These are phyloP conservation scores for Avena atlantica DNA, from an alignment of 176 grass and related monocot species.

Conservation along the genomic window DNA sequence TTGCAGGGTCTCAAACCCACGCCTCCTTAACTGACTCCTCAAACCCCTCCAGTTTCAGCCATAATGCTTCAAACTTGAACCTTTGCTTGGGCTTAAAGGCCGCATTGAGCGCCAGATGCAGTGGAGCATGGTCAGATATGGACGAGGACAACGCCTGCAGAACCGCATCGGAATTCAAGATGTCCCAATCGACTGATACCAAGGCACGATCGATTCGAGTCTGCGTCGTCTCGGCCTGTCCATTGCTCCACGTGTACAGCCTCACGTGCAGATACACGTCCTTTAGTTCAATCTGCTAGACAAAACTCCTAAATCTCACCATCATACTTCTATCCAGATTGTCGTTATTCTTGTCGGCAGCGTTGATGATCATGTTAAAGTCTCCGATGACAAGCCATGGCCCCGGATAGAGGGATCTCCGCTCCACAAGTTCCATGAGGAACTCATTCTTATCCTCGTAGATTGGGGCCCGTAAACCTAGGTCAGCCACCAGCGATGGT, in stretches of 20 bases:
- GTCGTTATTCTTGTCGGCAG: background rate
- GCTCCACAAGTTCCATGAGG: background rate
- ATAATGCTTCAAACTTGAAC: no score
- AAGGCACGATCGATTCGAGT: background rate
- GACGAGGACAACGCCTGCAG: background rate
- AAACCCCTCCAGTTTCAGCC: no score
- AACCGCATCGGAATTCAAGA: background rate
- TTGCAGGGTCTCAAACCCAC: no score
- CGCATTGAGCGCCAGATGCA: no score
- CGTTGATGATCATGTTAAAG: background rate
- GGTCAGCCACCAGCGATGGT: no score
- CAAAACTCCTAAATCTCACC: background rate
- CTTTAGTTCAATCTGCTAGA: background rate
- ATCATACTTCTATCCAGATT: background rate
- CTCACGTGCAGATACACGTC: background rate
- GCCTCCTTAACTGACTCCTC: no score
- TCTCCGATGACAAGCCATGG: background rate
- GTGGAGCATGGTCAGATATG: no score
- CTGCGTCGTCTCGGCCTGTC: rapidly evolving
- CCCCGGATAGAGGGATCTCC: background rate
- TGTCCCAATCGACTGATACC: background rate
- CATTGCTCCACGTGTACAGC: background rate
- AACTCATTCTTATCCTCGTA: background rate
- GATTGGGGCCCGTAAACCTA: no score
- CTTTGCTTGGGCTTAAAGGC: no score